Conservation (phyloP, 306 rosid genomes). For the Pachyrhizus erosus region DNA sequence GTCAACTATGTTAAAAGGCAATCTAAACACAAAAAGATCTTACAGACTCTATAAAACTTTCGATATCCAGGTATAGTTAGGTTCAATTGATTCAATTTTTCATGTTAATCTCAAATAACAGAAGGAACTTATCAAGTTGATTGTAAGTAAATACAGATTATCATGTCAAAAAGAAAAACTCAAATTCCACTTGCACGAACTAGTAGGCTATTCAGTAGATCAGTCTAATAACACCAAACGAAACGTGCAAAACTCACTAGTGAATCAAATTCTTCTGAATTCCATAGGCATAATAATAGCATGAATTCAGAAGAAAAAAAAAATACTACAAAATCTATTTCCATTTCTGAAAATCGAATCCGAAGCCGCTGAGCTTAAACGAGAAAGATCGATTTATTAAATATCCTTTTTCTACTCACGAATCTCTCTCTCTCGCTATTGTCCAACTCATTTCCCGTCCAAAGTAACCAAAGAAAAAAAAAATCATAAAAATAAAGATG, state of each 20-base stretch:
- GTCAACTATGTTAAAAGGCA: neutral
- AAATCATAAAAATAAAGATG: neutral
- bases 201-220: neutral
- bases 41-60: neutral
- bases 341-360: neutral
- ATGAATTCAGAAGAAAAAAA: neutral
- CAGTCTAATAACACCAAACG: neutral
- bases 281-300: constrained; percentile 2
- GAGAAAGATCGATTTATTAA: no score
- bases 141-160: neutral
- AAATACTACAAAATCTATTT: neutral
- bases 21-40: neutral
- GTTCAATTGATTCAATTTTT: neutral
- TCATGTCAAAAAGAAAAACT: neutral
- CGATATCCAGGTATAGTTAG: neutral
- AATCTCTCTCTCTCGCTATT: no score
- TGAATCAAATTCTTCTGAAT: neutral
- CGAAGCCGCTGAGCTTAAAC: no score
- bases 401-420: no score
- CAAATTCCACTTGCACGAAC: neutral
- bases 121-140: neutral
- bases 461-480: neutral
- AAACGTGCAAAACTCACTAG: neutral
- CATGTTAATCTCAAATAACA: neutral
- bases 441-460: no score